Conservation (phyloP, 2,329 filamentous ascomycete genomes). For the Aspergillus floridensis region DNA sequence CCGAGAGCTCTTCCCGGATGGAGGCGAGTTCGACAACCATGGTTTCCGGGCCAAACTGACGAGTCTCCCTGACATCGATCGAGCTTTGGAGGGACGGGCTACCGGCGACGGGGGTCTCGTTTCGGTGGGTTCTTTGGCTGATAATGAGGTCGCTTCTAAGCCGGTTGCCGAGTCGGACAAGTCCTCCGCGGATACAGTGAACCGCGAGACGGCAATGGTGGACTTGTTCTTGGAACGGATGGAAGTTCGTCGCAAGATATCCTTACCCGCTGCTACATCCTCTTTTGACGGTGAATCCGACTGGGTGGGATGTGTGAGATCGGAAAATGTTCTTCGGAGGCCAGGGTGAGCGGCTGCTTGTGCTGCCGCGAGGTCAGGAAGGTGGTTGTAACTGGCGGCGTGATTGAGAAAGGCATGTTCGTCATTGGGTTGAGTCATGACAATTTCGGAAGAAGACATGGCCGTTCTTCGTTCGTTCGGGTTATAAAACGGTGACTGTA, state of each 20-base stretch:
- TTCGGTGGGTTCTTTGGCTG: slow-evolving; percentile 22
- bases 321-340: slow-evolving; percentile 52
- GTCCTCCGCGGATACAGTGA: slow-evolving; percentile 40
- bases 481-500: slow-evolving; percentile 19
- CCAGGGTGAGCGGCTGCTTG: slow-evolving; percentile 31
- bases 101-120: slow-evolving; percentile 31
- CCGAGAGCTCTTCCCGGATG: slow-evolving; percentile 34
- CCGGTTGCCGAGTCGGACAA: slow-evolving; percentile 24
- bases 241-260: slow-evolving; percentile 43
- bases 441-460: slow-evolving; percentile 34
- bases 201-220: slow-evolving; percentile 33
- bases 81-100: slow-evolving; percentile 41
- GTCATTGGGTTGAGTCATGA: slow-evolving; percentile 26
- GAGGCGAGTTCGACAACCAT: slow-evolving; percentile 46
- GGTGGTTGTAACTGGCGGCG: slow-evolving; percentile 58
- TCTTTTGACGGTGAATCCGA: slow-evolving; percentile 38
- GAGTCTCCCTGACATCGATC: slow-evolving; percentile 51
- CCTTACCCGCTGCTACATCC: slow-evolving; percentile 40
- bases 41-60: slow-evolving; percentile 52
- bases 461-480: slow-evolving; percentile 21
- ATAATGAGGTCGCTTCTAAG: slow-evolving; percentile 19
- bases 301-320: slow-evolving; percentile 45
- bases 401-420: slow-evolving; percentile 43
- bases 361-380: slow-evolving; percentile 43
- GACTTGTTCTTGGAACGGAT: slow-evolving; percentile 35